Evolutionary conservation across 768 basidiomycete genomes (phyloP).

Genomic region (Naganishia vishniacii): DNA sequence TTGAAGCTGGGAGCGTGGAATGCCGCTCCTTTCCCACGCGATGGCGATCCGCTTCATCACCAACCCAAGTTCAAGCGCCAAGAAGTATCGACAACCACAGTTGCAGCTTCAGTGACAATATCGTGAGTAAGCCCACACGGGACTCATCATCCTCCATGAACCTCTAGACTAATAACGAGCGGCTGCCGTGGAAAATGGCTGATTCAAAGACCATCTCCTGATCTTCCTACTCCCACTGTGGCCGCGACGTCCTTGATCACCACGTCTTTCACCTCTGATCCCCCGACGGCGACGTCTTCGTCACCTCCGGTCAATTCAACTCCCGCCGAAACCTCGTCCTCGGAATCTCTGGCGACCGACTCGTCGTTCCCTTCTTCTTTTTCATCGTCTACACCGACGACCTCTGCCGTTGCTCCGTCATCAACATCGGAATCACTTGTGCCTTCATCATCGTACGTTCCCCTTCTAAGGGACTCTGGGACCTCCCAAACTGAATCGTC

Average conservation of each 20-base stretch:
- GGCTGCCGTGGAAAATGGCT: not conserved
- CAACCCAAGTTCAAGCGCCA: slow-evolving; percentile 6
- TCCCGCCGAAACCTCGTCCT: not conserved
- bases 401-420: not conserved
- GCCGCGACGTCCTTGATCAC: not conserved
- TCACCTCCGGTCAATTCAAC: not conserved
- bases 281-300: not conserved
- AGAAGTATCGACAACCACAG: not conserved
- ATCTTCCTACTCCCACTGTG: not conserved
- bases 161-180: not conserved
- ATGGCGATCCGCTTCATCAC: not conserved
- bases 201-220: slow-evolving; percentile 1
- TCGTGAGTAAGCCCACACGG: no score
- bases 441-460: slow-evolving; percentile 9
- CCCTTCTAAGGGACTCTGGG: not conserved
- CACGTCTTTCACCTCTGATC: no score
- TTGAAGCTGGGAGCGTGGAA: not conserved
- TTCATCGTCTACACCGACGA: not conserved
- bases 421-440: not conserved
- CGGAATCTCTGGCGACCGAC: not conserved
- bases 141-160: not conserved
- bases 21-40: not conserved
- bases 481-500: not conserved
- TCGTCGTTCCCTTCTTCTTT: not conserved
- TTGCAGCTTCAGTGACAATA: not conserved